Evolutionary conservation across 192 early-diverging fungal genomes (phyloP).

Genomic region (Haplosporangium gracile): DNA sequence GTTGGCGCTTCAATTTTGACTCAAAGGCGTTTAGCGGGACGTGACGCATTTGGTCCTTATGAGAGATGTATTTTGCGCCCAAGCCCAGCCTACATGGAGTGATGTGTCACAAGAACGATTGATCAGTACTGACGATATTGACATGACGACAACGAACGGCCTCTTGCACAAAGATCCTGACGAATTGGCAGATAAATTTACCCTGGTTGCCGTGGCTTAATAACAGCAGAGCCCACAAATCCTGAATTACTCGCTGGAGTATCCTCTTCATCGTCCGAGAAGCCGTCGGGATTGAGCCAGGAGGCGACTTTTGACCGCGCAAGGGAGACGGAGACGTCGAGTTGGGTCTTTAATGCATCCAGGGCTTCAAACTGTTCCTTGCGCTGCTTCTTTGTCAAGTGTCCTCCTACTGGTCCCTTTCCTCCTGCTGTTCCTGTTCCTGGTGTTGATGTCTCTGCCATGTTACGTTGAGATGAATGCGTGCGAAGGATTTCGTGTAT

Average conservation of each 20-base stretch:
- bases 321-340: slow-evolving; percentile 63
- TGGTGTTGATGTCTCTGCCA: slow-evolving; percentile 5
- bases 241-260: slow-evolving; percentile 1
- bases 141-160: too few species aligned
- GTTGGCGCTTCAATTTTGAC: slow-evolving; percentile 57
- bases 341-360: slow-evolving; percentile 63
- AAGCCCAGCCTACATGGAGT: slow-evolving; percentile 56
- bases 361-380: slow-evolving; percentile 59
- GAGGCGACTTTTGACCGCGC: slow-evolving; percentile 61
- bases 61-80: slow-evolving; percentile 67
- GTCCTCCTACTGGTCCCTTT: slow-evolving; percentile 24
- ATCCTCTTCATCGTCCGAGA: slow-evolving; percentile 57
- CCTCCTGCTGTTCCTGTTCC: background rate
- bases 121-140: background rate
- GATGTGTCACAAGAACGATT: background rate
- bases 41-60: slow-evolving; percentile 64
- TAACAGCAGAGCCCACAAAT: slow-evolving; percentile 13
- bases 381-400: slow-evolving; percentile 54
- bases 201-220: slow-evolving; percentile 48
- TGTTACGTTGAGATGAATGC: background rate
- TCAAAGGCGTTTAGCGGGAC: slow-evolving; percentile 51
- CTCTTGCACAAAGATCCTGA: too few species aligned
- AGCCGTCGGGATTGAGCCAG: slow-evolving; percentile 59
- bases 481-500: background rate
- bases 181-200: background rate